phyloP scores from a whole-genome alignment of 208 protist species.

The Balamuthia mandrillaris region DNA sequence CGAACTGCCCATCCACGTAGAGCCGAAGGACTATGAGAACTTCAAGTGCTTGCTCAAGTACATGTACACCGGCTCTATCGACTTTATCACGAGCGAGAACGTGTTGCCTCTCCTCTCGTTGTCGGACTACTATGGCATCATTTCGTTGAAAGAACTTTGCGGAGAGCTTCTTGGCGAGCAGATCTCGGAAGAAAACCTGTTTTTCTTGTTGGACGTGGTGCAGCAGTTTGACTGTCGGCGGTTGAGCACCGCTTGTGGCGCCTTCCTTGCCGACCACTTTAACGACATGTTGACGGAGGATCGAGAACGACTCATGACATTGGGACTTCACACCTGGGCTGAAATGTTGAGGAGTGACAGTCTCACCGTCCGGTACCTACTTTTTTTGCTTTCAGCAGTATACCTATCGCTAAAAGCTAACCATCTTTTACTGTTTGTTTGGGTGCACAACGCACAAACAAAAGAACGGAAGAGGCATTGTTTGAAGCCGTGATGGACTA shows the following conservation, averaged over 20 bases:
- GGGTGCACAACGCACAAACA: neutral
- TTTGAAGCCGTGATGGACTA: neutral
- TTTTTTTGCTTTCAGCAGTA: no score
- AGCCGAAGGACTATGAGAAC: neutral
- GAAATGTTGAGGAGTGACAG: neutral
- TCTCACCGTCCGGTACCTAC: neutral
- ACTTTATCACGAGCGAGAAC: conserved; percentile 5
- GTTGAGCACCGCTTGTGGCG: neutral
- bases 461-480: neutral
- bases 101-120: neutral
- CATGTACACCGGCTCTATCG: conserved; percentile 3
- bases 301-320: neutral
- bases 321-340: neutral
- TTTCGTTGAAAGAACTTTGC: neutral
- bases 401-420: no score
- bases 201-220: neutral
- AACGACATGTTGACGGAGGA: neutral
- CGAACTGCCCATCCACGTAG: neutral
- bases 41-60: neutral
- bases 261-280: neutral
- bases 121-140: conserved; percentile 9
- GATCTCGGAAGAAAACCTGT: neutral
- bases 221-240: conserved; percentile 6
- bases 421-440: neutral
- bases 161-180: neutral